Evolutionary conservation across 495 filamentous ascomycete species (phyloP).

Genomic region (Paragyromitra xinjiangensis): DNA sequence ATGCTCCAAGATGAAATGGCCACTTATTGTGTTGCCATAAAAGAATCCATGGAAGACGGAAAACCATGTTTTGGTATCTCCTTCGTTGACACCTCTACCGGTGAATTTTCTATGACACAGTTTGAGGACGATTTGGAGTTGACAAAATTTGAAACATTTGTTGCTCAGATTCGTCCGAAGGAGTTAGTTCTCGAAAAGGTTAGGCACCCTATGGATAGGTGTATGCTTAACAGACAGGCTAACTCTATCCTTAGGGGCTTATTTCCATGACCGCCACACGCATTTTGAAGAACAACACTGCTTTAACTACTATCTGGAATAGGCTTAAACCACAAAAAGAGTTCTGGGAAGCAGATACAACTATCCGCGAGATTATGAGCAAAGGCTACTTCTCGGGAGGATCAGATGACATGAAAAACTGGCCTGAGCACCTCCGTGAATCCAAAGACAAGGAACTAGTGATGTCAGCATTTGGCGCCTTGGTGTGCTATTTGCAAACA

Average conservation of each 20-base stretch:
- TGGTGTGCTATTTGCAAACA: constrained; percentile 84
- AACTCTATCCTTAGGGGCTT: constrained; percentile 56
- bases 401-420: constrained; percentile 71
- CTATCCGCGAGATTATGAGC: constrained; percentile 81
- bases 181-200: constrained; percentile 93
- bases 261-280: constrained; percentile 84
- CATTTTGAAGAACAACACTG: constrained; percentile 96
- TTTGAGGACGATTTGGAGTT: constrained; percentile 92
- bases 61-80: constrained; percentile 87
- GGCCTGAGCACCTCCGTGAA: constrained; percentile 79
- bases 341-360: constrained; percentile 88
- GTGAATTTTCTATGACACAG: constrained; percentile 90
- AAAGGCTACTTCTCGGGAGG: constrained; percentile 79
- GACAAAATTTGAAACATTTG: constrained; percentile 97
- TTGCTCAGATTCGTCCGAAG: constrained; percentile 89
- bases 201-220: background rate
- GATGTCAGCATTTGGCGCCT: constrained; percentile 92
- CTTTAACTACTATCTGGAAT: constrained; percentile 94
- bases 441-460: constrained; percentile 80
- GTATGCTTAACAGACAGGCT: background rate
- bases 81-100: constrained; percentile 95
- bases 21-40: constrained; percentile 95
- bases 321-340: constrained; percentile 85
- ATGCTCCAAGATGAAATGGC: constrained; percentile 99
- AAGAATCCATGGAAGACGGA: constrained; percentile 80